These are phyloP conservation scores for Pseudocercospora fijiensis DNA, from an alignment of 2,329 filamentous ascomycete genomes.

Conservation along the genomic window DNA sequence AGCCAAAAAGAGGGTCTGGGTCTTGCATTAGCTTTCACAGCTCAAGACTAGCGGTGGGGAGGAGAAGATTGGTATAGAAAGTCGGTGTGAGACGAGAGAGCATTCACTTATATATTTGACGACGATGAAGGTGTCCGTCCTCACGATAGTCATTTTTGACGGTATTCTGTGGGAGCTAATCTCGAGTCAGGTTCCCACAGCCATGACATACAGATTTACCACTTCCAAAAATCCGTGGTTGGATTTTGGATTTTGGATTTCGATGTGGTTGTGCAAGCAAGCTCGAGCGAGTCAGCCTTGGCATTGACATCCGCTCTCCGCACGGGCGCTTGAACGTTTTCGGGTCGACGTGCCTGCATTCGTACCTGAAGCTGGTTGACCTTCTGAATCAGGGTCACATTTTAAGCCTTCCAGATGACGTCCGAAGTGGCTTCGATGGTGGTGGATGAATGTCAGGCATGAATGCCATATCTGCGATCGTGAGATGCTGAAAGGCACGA, in stretches of 20 bases:
- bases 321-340: background rate
- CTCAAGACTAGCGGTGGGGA: background rate
- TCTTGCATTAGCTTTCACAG: background rate
- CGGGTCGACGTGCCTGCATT: conserved; percentile 1
- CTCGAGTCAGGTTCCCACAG: background rate
- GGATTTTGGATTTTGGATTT: conserved; percentile 1
- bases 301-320: background rate
- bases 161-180: background rate
- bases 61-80: conserved; percentile 3
- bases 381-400: background rate
- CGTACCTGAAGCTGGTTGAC: background rate
- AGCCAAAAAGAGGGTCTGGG: background rate
- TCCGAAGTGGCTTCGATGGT: background rate
- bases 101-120: background rate
- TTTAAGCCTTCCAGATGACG: background rate
- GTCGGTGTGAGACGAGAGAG: background rate
- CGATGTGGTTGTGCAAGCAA: background rate
- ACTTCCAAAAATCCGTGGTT: background rate
- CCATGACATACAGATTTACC: background rate
- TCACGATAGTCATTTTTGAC: background rate
- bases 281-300: conserved; percentile 8
- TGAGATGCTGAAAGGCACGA: background rate
- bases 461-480: background rate
- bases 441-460: background rate
- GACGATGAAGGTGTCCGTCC: background rate